A percentile compares a stretch with the other conserved stretches of the same genome.
Conservation (phyloP, 768 basidiomycete genomes). For the Coprinopsis sp. region DNA sequence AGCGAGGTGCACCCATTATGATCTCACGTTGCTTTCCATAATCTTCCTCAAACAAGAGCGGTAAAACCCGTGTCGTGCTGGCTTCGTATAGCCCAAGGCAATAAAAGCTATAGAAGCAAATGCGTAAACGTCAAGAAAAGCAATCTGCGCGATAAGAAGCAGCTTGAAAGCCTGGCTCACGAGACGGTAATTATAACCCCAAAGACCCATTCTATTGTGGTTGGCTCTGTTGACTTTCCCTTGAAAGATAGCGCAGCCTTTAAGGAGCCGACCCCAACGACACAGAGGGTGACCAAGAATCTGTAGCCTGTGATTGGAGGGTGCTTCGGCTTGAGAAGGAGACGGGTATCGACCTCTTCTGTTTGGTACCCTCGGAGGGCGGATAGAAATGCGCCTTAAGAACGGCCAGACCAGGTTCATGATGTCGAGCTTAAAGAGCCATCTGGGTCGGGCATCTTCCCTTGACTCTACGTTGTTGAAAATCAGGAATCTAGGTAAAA, state of each 20-base stretch:
- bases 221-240: not conserved
- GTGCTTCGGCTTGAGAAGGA: not conserved
- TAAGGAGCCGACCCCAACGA: not conserved
- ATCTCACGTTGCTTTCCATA: not conserved
- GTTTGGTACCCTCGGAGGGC: not conserved
- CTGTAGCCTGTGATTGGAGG: not conserved
- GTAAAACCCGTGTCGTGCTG: not conserved
- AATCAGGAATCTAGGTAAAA: not conserved
- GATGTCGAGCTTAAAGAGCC: not conserved
- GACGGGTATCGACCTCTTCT: not conserved
- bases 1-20: too few species aligned
- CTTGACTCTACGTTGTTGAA: not conserved
- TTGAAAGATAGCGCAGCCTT: not conserved
- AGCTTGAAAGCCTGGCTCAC: too few species aligned
- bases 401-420: not conserved
- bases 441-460: not conserved
- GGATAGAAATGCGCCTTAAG: not conserved
- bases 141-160: too few species aligned
- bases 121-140: too few species aligned
- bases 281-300: not conserved
- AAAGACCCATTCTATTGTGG: constrained; percentile 1
- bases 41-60: not conserved
- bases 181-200: not conserved
- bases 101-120: not conserved
- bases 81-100: not conserved